These are phyloP conservation scores for Erysiphe pulchra DNA, from an alignment of 2,329 filamentous ascomycete genomes.

Conservation along the genomic window DNA sequence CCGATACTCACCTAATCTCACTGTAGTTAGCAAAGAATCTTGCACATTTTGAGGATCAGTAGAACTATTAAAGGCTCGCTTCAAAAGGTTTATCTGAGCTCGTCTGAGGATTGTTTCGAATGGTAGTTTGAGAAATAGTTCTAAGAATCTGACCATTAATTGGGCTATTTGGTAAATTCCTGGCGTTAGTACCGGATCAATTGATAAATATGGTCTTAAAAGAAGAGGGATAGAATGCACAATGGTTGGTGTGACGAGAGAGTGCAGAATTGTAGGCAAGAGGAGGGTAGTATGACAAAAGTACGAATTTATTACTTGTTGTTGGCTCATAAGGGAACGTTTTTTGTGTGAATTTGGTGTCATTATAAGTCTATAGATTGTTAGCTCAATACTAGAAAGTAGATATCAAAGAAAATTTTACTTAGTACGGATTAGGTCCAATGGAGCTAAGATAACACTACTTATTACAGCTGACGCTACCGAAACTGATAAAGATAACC, in stretches of 20 bases:
- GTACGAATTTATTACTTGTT: constrained; percentile 57
- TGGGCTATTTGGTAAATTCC: constrained; percentile 59
- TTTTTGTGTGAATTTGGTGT: constrained; percentile 56
- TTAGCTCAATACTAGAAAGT: constrained; percentile 10
- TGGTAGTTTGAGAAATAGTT: constrained; percentile 68
- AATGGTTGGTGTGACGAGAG: constrained; percentile 59
- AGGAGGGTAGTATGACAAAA: constrained; percentile 44
- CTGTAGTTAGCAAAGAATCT: constrained; percentile 37
- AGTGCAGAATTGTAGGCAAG: constrained; percentile 67
- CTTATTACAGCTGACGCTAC: constrained; percentile 40
- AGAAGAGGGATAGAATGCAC: constrained; percentile 63
- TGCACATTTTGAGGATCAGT: constrained; percentile 2
- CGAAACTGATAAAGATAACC: constrained; percentile 53
- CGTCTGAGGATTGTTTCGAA: constrained; percentile 78
- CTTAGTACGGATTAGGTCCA: constrained; percentile 71
- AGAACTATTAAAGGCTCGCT: constrained; percentile 7
- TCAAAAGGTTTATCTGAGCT: constrained; percentile 53
- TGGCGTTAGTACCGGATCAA: constrained; percentile 62
- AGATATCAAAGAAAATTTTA: constrained; percentile 4
- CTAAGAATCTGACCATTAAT: constrained; percentile 54
- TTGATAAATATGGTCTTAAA: constrained; percentile 57
- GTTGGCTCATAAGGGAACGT: constrained; percentile 43
- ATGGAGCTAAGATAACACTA: constrained; percentile 56
- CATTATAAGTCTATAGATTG: constrained; percentile 40
- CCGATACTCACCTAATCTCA: constrained; percentile 54